Evolutionary conservation across 345 rosid genomes (phyloP), one percentile per base, ranked within the genome.

Genomic region (Excoecaria cochinchinensis): DNA sequence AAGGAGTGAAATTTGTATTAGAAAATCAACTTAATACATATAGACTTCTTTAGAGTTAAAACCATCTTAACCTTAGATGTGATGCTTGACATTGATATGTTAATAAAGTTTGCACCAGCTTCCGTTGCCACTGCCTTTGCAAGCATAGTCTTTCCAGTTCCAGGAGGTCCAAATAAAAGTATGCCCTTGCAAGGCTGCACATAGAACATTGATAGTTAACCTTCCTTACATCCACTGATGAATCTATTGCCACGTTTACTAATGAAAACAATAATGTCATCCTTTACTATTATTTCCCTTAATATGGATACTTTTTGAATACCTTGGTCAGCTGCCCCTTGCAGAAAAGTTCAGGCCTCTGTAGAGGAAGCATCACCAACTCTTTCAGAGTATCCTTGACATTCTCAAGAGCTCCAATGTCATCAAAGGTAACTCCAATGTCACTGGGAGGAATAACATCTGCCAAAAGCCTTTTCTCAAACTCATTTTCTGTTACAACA

Each of bases 51-150:
- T 31, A 48, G 39, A 22, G 68, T 66, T 31, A 42, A 36, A 38
- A 73, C 22, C 46, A 57, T 79, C 58, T 50, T 59, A 70, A 95
- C 99, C 97, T 95, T 95, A 8, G 96, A 92, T 38, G 93, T 77
- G 77, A 95, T 90, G 87, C 91, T 95, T 40, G 99, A 95, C 94
- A 91, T 88, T 40, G 97, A 89, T 59, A 93, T 88, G 80, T 91
- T 93, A 59, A 95, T 90, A 79, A 95, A 95, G 81, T 90, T 91
- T 53, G 99, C 99, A 73, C 93, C 97, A 79, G 97, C 97, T 87
- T 95, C 99, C n/a, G 94, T 95, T 72, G 99, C 98, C 68, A 95
- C 93, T 13, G 99, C 97, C 81, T 95, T 95, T 39, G 99, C 98
- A 62, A 93, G 92, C 93, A 95, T 91, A 42, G 99, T 95, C 83